Base-by-base conservation (phyloP, 164 flowering plant species). In the Umbellularia californica region DNA sequence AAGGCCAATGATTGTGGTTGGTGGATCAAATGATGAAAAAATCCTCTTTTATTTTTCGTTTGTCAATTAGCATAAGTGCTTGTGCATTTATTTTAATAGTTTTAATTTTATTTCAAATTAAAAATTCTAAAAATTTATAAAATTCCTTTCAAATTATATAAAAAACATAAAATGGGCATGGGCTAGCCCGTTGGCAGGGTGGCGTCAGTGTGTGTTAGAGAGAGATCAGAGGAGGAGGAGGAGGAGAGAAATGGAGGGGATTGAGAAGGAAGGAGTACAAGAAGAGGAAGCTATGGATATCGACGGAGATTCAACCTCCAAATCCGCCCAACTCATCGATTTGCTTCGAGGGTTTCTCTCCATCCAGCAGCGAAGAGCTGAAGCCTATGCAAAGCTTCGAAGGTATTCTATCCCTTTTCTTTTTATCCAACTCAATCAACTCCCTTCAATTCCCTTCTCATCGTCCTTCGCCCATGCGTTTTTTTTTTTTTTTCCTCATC, bases 341-440 rank as follows among this genome's bases (percentile, higher is more conserved):
- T 76, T 86, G 76, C 86, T 88, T 22, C 86, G 87, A 6, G 67
- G 72, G 65, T 88, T 88, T 74, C 85, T 88, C 68, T 68, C 58
- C 11, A 75, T 88, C 65, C 90, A 88, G 79, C 87, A 86, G 74
- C 83, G 88, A 66, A 79, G 89, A 73, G 89, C 90, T 17, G 77
- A 78, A 74, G 86, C 89, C 41, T 88, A 88, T 74, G 79, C 87
- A 12, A 81, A 79, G 73, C 81, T 88, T 2, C 84, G 83, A 65
- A 81, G 83, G 90, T 88, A 82, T 11, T n/a, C 47, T 41, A 7
- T 9, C 17, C 17, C 1, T 12, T 55, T 55, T 20, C n/a, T 55
- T 20, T 55, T 3, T 5, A 55, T 0, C 60, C 5, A 35, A 25
- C 14, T 15, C 14, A 58, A 33, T 25, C 22, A 2, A 24, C 24